Evolutionary conservation across 345 rosid species (phyloP).

Genomic region (Barbarea vulgaris): DNA sequence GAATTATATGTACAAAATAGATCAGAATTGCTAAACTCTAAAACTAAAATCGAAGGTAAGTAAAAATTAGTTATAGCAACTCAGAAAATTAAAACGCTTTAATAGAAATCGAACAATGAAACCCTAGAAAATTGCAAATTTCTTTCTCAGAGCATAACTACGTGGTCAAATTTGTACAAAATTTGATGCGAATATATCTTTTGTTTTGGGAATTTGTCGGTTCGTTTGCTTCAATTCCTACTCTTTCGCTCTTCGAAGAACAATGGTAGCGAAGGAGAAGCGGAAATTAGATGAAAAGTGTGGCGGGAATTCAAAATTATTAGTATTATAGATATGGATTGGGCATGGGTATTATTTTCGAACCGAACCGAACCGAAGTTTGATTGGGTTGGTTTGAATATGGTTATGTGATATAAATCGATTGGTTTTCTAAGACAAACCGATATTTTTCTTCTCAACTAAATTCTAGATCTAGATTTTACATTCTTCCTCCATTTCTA

Average conservation of each 20-base stretch:
- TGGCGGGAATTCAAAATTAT: slow-evolving; percentile 27
- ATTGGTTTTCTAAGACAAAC: no score
- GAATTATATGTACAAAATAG: neutral
- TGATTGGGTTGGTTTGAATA: no score
- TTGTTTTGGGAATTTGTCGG: neutral
- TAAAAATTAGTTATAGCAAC: neutral
- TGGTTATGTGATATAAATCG: no score
- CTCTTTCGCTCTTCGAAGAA: neutral
- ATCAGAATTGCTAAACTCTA: neutral
- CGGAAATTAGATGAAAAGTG: neutral
- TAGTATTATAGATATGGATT: no score
- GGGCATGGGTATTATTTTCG: no score
- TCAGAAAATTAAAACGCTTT: neutral
- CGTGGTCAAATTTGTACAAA: neutral
- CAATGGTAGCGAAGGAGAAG: neutral
- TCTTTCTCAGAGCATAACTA: neutral
- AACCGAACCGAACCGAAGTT: no score
- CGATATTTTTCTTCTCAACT: no score
- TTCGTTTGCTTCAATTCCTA: neutral
- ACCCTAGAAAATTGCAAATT: slow-evolving; percentile 21
- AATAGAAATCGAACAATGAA: neutral
- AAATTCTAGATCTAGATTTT: no score
- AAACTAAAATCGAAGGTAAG: neutral
- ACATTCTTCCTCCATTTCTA: no score
- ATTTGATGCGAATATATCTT: neutral